Percentiles rank a stretch among this genome's conserved stretches.
These are phyloP conservation scores for Gracilaria domingensis DNA, from an alignment of 23 red algal genomes.

Conservation along the genomic window DNA sequence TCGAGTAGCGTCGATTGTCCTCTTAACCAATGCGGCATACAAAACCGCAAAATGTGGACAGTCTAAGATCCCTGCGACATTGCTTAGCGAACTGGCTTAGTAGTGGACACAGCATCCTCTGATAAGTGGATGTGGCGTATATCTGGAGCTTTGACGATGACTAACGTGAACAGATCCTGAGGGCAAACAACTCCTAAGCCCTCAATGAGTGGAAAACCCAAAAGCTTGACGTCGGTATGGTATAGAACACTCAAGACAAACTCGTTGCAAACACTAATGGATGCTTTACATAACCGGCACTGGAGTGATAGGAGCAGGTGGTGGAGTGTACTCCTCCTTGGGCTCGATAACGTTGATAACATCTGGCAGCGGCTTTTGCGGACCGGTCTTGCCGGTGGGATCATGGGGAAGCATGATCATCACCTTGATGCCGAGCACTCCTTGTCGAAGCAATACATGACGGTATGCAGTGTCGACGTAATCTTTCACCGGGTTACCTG, in stretches of 20 bases:
- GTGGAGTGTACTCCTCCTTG: slow-evolving; percentile 91
- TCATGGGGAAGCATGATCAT: slow-evolving; percentile 99
- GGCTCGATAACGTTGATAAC: slow-evolving; percentile 90
- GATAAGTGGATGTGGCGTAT: background rate
- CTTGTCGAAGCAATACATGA: slow-evolving; percentile 97
- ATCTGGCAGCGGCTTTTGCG: slow-evolving; percentile 95
- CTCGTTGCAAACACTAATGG: background rate
- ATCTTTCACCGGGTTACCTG: slow-evolving; percentile 91
- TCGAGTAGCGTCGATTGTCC: no score
- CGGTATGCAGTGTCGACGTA: slow-evolving; percentile 94
- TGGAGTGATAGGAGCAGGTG: slow-evolving; percentile 53
- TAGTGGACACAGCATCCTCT: background rate
- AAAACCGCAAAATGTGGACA: no score
- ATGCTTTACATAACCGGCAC: slow-evolving; percentile 71
- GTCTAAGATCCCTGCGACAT: no score
- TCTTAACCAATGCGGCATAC: no score
- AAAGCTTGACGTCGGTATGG: no score
- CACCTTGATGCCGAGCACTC: slow-evolving; percentile 99
- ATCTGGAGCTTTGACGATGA: background rate
- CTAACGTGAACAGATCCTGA: background rate
- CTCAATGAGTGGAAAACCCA: no score
- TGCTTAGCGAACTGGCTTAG: background rate
- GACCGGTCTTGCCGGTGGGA: slow-evolving; percentile 91
- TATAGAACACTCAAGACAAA: background rate
- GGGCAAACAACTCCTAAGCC: no score